phyloP scores from a whole-genome alignment of 1,284 basidiomycete genomes.

The Irpex sp. region DNA sequence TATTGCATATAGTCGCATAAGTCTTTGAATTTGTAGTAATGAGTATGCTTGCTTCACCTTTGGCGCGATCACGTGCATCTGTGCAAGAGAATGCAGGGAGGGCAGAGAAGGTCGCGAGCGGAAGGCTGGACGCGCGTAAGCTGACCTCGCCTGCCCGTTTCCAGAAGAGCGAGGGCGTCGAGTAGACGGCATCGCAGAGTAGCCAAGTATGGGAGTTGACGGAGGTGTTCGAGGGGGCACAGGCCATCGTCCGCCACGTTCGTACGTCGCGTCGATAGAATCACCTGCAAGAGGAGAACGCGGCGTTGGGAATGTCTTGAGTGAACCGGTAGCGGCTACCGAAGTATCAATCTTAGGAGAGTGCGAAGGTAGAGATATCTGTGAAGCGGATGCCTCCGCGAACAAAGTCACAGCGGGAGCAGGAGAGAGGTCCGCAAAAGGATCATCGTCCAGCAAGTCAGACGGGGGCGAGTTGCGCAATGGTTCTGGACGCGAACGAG shows the following conservation, averaged over 20 bases:
- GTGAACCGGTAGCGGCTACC: background rate
- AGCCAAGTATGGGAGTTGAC: slow-evolving; percentile 16
- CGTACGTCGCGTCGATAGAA: slow-evolving; percentile 1
- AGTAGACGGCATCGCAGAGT: slow-evolving; percentile 12
- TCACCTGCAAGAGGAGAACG: slow-evolving; percentile 5
- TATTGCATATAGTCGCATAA: slow-evolving; percentile 1
- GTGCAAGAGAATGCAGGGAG: slow-evolving; percentile 54
- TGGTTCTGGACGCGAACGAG: slow-evolving; percentile 6
- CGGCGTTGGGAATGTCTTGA: background rate
- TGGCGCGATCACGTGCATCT: slow-evolving; percentile 49
- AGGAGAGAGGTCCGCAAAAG: slow-evolving; percentile 56
- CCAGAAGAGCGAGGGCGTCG: slow-evolving; percentile 33
- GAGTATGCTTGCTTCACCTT: slow-evolving; percentile 40
- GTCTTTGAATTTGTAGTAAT: background rate
- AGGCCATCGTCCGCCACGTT: slow-evolving; percentile 12
- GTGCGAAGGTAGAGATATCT: background rate
- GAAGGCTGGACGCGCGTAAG: slow-evolving; percentile 58
- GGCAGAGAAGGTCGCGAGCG: slow-evolving; percentile 60
- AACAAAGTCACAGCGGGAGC: slow-evolving; percentile 18
- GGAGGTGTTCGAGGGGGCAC: slow-evolving; percentile 17
- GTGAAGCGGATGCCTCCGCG: background rate
- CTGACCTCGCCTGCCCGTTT: slow-evolving; percentile 43
- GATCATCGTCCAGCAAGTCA: slow-evolving; percentile 64
- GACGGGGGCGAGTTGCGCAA: slow-evolving; percentile 27
- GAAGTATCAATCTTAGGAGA: background rate